Conservation (phyloP, 2,329 filamentous ascomycete species). For the Exophiala viscosa region DNA sequence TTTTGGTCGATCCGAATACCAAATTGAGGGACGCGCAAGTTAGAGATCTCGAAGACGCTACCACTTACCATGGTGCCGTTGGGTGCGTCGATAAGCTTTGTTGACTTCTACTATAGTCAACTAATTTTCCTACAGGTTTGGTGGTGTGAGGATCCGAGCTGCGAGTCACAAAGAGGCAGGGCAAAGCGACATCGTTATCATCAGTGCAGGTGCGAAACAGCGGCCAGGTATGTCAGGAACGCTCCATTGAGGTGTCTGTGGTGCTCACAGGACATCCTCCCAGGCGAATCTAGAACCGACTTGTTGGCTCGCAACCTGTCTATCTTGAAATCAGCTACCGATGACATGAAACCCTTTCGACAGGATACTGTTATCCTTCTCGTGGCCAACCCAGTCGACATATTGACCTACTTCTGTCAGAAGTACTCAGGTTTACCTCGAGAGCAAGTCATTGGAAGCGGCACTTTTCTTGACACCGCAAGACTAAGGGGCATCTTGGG, state of each 20-base stretch:
- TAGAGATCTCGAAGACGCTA: conserved; percentile 52
- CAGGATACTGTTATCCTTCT: conserved; percentile 49
- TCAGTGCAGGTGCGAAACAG: conserved; percentile 54
- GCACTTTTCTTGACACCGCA: conserved; percentile 53
- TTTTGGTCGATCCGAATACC: conserved; percentile 52
- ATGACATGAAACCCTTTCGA: conserved; percentile 48
- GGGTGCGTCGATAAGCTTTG: conserved; percentile 36
- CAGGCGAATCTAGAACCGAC: conserved; percentile 45
- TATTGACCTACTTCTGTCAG: conserved; percentile 51
- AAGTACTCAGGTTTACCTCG: conserved; percentile 47
- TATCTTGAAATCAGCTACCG: conserved; percentile 48
- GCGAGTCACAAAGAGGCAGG: conserved; percentile 41
- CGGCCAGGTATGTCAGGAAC: conserved; percentile 33
- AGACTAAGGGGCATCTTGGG: conserved; percentile 35
- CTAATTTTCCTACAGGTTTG: conserved; percentile 10
- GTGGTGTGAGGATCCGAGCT: conserved; percentile 16
- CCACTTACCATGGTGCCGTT: conserved; percentile 45
- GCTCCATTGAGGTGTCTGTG: background rate
- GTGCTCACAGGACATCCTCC: conserved; percentile 2
- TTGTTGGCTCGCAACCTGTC: conserved; percentile 48
- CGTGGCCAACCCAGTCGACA: conserved; percentile 55
- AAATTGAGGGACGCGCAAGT: conserved; percentile 49
- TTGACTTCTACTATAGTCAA: background rate
- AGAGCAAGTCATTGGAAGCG: conserved; percentile 51
- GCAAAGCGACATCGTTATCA: conserved; percentile 54